phyloP scores from a whole-genome alignment of 2,329 filamentous ascomycete genomes.

The Fusarium verticillioides region DNA sequence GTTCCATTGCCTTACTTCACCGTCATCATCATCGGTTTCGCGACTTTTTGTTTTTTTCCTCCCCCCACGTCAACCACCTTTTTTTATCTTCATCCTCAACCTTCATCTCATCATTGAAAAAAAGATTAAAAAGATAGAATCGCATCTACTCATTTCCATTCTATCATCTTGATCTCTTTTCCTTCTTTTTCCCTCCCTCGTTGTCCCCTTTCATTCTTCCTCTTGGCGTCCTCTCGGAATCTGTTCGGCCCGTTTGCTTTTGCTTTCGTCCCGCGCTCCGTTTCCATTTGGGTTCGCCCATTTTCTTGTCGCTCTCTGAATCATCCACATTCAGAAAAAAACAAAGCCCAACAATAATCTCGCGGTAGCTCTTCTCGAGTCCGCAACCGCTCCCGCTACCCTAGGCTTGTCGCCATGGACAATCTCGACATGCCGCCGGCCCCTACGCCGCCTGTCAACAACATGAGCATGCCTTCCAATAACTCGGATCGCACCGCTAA shows the following conservation, averaged over 20 bases:
- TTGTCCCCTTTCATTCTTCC: constrained; percentile 18
- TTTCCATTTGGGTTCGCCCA: constrained; percentile 33
- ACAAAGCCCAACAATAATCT: background rate
- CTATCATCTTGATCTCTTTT: constrained; percentile 5
- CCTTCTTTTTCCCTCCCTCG: background rate
- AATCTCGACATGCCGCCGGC: constrained; percentile 61
- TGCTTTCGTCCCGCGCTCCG: constrained; percentile 41
- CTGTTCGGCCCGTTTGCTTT: constrained; percentile 40
- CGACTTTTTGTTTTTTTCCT: constrained; percentile 7
- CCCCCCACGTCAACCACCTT: constrained; percentile 2
- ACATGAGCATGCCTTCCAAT: constrained; percentile 52
- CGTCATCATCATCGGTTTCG: constrained; percentile 31
- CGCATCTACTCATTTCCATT: constrained; percentile 1
- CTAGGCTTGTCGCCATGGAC: constrained; percentile 41
- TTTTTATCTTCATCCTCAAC: constrained; percentile 1
- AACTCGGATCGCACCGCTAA: constrained; percentile 63
- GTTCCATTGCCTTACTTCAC: constrained; percentile 2
- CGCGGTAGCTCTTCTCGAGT: constrained; percentile 38
- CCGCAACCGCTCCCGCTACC: constrained; percentile 37
- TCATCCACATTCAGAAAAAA: constrained; percentile 12
- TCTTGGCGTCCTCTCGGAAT: constrained; percentile 37
- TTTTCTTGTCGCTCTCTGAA: constrained; percentile 20
- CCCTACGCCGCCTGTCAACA: constrained; percentile 59
- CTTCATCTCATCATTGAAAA: constrained; percentile 26
- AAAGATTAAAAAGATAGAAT: constrained; percentile 24